Evolutionary conservation across 257 asterid genomes (phyloP), one percentile per base, ranked within the genome.

Genomic region (Catharanthus roseus): DNA sequence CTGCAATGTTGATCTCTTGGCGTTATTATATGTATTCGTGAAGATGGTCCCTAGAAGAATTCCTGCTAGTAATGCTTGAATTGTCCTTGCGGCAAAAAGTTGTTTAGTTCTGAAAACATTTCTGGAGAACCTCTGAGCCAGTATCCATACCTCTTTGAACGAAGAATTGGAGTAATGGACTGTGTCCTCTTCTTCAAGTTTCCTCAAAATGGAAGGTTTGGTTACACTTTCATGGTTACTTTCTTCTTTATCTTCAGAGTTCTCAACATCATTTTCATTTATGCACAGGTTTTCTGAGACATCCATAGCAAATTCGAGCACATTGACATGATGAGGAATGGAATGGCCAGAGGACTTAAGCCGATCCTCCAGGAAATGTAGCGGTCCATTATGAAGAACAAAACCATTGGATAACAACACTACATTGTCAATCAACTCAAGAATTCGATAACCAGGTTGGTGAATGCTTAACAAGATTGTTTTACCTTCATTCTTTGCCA

Each of bases 381-480:
- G 67, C 12, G 96, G 70, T 29, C 95, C 96, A 18, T 81, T 75
- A 65, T 92, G 97, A 68, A 89, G 80, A 63, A 88, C 87, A 38
- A 67, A 15, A 0, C 96, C 97, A 60, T 82, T 61, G n/a, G 81
- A 78, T 29, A 92, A 66, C 51, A 92, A 74, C 10, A 92, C 67
- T 53, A 85, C 87, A 73, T 74, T 81, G 81, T 89, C 95, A 56
- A 92, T 75, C 24, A 89, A 64, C 44, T 89, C 87, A 5, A 92
- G 88, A 72, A 92, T 89, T 31, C 87, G 81, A 67, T 83, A 92
- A 8, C 96, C 95, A 0, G 98, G 96, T 56, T 90, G 96, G 63
- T 92, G 98, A 63, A 92, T 90, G 62, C 96, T 88, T 19, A 88
- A 61, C 65, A 92, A 66, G 36, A 92, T 74, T 0, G 96, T 92